phyloP scores from a whole-genome alignment of 352 stramenopile species.

The Pythium plurisporium region DNA sequence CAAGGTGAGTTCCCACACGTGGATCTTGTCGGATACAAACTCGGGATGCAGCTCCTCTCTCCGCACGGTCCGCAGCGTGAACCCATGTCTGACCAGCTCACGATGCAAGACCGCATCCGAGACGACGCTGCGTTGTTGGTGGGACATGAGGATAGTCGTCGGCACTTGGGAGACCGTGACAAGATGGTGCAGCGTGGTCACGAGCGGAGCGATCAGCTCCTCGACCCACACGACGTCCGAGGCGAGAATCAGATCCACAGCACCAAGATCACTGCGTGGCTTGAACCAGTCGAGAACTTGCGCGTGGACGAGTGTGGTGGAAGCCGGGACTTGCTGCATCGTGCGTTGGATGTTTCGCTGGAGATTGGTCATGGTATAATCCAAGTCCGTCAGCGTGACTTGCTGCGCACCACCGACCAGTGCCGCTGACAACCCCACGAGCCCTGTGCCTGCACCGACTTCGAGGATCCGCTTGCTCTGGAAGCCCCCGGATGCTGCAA shows the following conservation, averaged over 20 bases:
- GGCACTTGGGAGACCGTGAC: conserved; percentile 30
- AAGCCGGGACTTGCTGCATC: conserved; percentile 19
- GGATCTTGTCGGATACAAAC: conserved; percentile 40
- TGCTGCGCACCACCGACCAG: conserved; percentile 58
- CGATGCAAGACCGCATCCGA: conserved; percentile 59
- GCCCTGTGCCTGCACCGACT: conserved; percentile 79
- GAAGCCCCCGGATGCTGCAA: conserved; percentile 7
- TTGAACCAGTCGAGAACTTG: conserved; percentile 70
- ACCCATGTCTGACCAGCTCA: conserved; percentile 33
- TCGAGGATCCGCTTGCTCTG: conserved; percentile 59
- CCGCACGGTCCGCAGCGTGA: conserved; percentile 26
- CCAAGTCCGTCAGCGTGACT: conserved; percentile 82
- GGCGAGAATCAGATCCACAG: conserved; percentile 80
- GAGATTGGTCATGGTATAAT: conserved; percentile 85
- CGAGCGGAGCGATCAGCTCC: conserved; percentile 81
- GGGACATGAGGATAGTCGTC: conserved; percentile 58
- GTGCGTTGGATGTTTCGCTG: conserved; percentile 45
- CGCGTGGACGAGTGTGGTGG: not conserved
- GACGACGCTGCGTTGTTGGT: conserved; percentile 60
- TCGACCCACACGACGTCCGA: conserved; percentile 91
- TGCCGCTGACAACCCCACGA: conserved; percentile 81
- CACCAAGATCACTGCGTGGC: conserved; percentile 40
- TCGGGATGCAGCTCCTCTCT: conserved; percentile 31
- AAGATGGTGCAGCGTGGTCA: conserved; percentile 60
- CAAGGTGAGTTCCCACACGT: conserved; percentile 40